These are phyloP conservation scores for Diospyros kaki DNA, from an alignment of 148 eudicot species.

Conservation along the genomic window DNA sequence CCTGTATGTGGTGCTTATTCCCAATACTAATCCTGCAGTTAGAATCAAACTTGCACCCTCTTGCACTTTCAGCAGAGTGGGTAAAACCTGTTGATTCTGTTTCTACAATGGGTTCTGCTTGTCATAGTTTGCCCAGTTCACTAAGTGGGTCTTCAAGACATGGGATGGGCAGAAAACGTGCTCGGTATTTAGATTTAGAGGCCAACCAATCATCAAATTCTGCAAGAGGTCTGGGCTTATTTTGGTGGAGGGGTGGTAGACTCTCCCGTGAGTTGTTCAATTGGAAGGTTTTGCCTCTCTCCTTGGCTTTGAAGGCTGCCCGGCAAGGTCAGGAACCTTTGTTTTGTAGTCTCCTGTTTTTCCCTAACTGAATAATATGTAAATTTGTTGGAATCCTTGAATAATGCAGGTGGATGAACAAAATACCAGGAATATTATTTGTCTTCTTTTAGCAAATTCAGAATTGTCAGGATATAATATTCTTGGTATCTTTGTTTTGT, in stretches of 20 bases:
- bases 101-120: slow-evolving; percentile 70
- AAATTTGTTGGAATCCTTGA: no score
- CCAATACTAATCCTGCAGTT: slow-evolving; percentile 39
- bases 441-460: no score
- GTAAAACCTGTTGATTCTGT: slow-evolving; percentile 69
- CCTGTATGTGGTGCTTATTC: background rate
- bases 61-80: slow-evolving; percentile 80
- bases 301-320: slow-evolving; percentile 74
- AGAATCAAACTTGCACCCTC: slow-evolving; percentile 67
- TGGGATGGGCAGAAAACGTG: slow-evolving; percentile 49
- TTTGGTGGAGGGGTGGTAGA: slow-evolving; percentile 99
- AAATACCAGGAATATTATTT: no score
- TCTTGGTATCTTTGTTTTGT: no score
- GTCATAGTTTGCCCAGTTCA: slow-evolving; percentile 49
- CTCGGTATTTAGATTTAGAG: slow-evolving; percentile 31
- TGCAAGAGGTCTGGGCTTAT: slow-evolving; percentile 50
- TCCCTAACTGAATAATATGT: background rate
- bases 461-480: slow-evolving; percentile 3
- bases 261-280: slow-evolving; percentile 70
- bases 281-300: slow-evolving; percentile 80
- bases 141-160: slow-evolving; percentile 44
- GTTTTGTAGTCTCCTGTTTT: background rate
- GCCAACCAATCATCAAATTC: slow-evolving; percentile 37
- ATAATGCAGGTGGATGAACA: no score
- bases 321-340: slow-evolving; percentile 59